Conservation (phyloP, 139 green algal genomes). For the Micromonas pusilla region DNA sequence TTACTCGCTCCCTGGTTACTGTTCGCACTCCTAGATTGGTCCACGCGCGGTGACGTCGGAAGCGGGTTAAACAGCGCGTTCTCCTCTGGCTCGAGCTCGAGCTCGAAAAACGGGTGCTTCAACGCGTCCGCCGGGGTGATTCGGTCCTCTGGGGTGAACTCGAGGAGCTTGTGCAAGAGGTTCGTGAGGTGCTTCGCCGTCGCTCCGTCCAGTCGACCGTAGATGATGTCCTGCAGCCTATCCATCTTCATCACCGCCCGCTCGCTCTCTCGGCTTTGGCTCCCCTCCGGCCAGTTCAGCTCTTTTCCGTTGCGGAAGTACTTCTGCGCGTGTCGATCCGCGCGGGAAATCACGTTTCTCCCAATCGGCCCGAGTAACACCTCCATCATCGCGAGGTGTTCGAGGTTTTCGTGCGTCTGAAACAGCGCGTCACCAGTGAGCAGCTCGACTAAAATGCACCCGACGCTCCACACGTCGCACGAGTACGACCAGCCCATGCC, state of each 20-base stretch:
- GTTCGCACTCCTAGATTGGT: not conserved
- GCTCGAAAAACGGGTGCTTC: not conserved
- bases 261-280: not conserved
- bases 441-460: constrained; percentile 96
- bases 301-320: not conserved
- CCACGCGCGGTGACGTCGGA: not conserved
- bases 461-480: constrained; percentile 89
- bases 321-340: constrained; percentile 17
- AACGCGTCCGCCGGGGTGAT: constrained; percentile 16
- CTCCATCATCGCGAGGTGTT: constrained; percentile 99
- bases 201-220: not conserved
- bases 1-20: not conserved
- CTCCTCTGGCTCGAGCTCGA: not conserved
- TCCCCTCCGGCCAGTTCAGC: constrained; percentile 16
- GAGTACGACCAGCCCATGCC: constrained; percentile 59
- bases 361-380: constrained; percentile 71
- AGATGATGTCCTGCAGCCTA: not conserved
- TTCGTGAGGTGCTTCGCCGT: not conserved
- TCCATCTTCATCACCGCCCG: not conserved
- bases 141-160: not conserved
- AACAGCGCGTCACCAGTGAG: constrained; percentile 83
- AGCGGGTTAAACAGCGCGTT: not conserved
- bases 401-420: constrained; percentile 95
- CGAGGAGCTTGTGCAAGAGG: constrained; percentile 1
- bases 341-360: constrained; percentile 36